Conservation (phyloP, 495 filamentous ascomycete species). For the Talaromyces borbonicus region DNA sequence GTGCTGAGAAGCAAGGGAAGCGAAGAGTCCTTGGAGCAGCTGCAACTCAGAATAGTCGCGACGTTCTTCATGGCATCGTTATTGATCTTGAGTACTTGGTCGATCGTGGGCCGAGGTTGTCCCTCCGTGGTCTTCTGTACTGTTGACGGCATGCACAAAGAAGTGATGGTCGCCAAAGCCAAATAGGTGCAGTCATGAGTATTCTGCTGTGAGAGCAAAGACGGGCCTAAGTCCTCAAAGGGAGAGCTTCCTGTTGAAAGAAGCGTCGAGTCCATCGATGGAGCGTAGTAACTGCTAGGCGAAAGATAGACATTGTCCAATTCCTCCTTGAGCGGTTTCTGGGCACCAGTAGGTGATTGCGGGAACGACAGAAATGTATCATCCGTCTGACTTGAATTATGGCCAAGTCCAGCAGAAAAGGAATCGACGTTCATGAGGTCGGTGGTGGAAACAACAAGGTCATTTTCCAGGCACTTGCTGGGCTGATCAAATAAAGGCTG, state of each 20-base stretch:
- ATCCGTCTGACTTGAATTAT: conserved; percentile 1
- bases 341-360: neutral
- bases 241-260: neutral
- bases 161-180: conserved; percentile 4
- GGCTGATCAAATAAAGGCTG: neutral
- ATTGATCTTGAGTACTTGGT: conserved; percentile 15
- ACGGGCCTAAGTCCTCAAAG: conserved; percentile 4
- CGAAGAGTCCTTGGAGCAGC: conserved; percentile 7
- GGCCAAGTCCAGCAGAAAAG: neutral
- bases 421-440: conserved; percentile 3
- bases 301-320: conserved; percentile 6
- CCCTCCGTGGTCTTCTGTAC: conserved; percentile 4
- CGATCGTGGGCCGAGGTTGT: conserved; percentile 14
- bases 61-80: conserved; percentile 13
- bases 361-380: conserved; percentile 2
- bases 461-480: neutral
- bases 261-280: conserved; percentile 5
- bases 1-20: conserved; percentile 7
- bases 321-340: conserved; percentile 4
- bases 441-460: neutral
- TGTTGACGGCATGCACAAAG: conserved; percentile 4
- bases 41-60: conserved; percentile 10
- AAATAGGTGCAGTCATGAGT: conserved; percentile 8
- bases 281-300: conserved; percentile 7
- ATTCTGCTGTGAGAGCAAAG: conserved; percentile 5